phyloP scores from a whole-genome alignment of 768 basidiomycete species.

The Amanita inopinata region DNA sequence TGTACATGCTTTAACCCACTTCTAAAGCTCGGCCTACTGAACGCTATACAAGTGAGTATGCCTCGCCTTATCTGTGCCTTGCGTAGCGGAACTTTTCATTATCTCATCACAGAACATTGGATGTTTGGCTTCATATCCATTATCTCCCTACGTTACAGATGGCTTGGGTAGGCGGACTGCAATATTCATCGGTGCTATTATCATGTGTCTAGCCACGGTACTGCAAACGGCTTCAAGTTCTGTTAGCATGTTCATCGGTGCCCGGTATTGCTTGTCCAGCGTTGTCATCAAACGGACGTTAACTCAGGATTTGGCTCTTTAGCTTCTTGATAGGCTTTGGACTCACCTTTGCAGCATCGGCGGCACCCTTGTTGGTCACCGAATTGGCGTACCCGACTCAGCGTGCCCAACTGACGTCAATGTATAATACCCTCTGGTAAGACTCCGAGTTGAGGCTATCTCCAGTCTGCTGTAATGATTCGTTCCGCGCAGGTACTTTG shows the following conservation, averaged over 20 bases:
- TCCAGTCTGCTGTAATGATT: neutral
- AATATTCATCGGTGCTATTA: constrained; percentile 47
- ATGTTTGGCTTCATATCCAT: constrained; percentile 45
- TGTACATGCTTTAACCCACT: neutral
- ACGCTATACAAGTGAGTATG: constrained; percentile 45
- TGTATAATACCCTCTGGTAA: constrained; percentile 64
- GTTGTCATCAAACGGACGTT: neutral
- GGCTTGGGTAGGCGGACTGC: constrained; percentile 48
- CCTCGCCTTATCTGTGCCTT: neutral
- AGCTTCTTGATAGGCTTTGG: constrained; percentile 59
- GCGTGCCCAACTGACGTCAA: constrained; percentile 57
- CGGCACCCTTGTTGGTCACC: constrained; percentile 67
- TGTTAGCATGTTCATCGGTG: constrained; percentile 59
- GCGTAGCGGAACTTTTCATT: neutral
- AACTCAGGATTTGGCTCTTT: neutral
- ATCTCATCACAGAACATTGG: constrained; percentile 42
- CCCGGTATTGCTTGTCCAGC: constrained; percentile 31
- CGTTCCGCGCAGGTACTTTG: constrained; percentile 34
- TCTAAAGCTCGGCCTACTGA: constrained; percentile 41
- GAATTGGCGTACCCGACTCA: constrained; percentile 69
- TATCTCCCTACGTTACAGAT: constrained; percentile 54
- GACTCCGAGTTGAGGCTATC: no score
- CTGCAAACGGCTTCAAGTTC: constrained; percentile 51
- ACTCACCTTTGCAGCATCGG: constrained; percentile 53
- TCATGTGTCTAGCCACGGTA: constrained; percentile 50